Conservation (phyloP, 2,329 filamentous ascomycete genomes). For the Geosmithia putterillii region DNA sequence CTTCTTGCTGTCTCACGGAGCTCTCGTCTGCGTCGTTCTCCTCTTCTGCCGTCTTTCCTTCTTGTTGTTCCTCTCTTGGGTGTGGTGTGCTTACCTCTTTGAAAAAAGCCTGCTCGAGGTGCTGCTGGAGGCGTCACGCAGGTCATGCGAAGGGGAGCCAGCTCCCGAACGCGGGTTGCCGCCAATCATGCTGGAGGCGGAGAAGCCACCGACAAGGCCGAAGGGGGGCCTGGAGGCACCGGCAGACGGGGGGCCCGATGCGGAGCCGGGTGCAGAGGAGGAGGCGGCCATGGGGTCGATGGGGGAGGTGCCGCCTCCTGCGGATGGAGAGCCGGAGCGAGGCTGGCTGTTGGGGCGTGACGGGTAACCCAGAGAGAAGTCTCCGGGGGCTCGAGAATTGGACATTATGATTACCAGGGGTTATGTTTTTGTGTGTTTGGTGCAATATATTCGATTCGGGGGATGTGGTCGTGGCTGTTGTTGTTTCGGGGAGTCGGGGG, state of each 20-base stretch:
- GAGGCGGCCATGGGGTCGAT: conserved; percentile 54
- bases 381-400: conserved; percentile 73
- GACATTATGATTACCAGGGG: conserved; percentile 77
- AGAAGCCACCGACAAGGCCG: conserved; percentile 52
- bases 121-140: no score
- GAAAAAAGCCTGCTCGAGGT: conserved; percentile 68
- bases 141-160: conserved; percentile 93
- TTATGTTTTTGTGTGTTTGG: no score
- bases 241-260: not conserved
- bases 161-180: conserved; percentile 63
- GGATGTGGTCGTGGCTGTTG: no score
- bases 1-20: no score
- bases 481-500: no score
- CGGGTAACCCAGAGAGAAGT: conserved; percentile 75
- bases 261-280: no score
- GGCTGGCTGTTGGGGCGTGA: conserved; percentile 55
- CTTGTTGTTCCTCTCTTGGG: no score
- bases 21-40: not conserved
- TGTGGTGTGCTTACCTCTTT: conserved; percentile 59
- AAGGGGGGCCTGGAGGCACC: conserved; percentile 64
- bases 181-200: conserved; percentile 44
- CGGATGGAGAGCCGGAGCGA: conserved; percentile 68
- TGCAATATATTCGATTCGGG: no score
- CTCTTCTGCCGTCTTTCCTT: no score
- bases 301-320: conserved; percentile 69